Conservation (phyloP, 345 rosid species). For the Erysimum cheiranthoides region DNA sequence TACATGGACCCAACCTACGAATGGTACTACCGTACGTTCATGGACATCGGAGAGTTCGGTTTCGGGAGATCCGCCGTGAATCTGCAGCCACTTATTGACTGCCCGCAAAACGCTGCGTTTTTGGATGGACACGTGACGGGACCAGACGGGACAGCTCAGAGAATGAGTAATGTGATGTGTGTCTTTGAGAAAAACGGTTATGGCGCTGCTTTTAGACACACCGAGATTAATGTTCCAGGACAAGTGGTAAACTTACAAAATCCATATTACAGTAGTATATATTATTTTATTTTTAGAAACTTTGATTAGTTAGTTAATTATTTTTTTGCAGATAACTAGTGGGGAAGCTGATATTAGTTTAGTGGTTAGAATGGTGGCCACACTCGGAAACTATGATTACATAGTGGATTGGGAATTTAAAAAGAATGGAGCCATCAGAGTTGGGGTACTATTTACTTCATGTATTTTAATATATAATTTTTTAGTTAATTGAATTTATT, state of each 20-base stretch:
- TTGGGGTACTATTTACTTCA: conserved; percentile 55
- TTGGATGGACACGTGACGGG: conserved; percentile 66
- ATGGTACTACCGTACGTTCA: conserved; percentile 81
- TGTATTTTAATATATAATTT: not conserved
- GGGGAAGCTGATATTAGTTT: conserved; percentile 70
- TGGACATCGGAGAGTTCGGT: conserved; percentile 83
- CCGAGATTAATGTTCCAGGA: conserved; percentile 75
- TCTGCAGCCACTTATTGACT: conserved; percentile 67
- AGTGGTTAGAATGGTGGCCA: conserved; percentile 78
- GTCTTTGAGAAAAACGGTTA: conserved; percentile 71
- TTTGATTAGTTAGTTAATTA: not conserved
- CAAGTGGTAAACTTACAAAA: conserved; percentile 55
- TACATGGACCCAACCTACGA: conserved; percentile 81
- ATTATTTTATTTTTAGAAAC: not conserved
- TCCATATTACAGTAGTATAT: too few species aligned
- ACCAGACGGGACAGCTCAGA: conserved; percentile 64
- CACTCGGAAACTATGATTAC: conserved; percentile 84
- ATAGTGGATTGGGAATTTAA: conserved; percentile 83
- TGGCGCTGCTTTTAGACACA: conserved; percentile 67
- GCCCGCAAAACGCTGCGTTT: conserved; percentile 65
- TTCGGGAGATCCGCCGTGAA: conserved; percentile 63
- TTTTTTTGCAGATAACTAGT: conserved; percentile 57
- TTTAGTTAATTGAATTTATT: not conserved
- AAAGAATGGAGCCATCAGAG: conserved; percentile 65
- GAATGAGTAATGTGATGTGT: conserved; percentile 57